These are phyloP conservation scores for Mastigamoeba balamuthi DNA, from an alignment of 78 protist genomes.

Conservation along the genomic window DNA sequence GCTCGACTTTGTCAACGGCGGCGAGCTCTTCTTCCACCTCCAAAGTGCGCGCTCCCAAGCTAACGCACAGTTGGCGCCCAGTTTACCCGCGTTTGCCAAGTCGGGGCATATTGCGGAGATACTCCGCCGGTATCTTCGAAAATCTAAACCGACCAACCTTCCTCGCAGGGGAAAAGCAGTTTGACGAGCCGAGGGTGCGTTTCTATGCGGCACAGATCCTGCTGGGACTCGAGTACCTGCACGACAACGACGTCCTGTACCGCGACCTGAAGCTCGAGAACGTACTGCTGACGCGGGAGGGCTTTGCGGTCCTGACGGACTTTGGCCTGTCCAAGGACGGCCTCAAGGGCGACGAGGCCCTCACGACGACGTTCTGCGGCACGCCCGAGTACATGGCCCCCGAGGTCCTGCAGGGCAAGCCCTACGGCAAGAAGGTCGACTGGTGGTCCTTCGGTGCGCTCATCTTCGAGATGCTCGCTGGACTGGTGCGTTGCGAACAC, in stretches of 20 bases:
- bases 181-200: constrained; percentile 39
- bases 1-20: constrained; percentile 82
- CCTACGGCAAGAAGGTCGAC: constrained; percentile 61
- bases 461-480: constrained; percentile 56
- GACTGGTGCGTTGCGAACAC: background rate
- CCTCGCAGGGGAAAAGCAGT: constrained; percentile 38
- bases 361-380: constrained; percentile 95
- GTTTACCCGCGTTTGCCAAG: no score
- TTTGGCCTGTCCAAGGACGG: constrained; percentile 91
- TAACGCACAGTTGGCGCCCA: no score
- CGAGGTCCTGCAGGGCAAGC: background rate
- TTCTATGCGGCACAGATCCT: constrained; percentile 80
- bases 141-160: no score
- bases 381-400: constrained; percentile 80
- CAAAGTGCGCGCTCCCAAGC: no score
- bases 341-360: constrained; percentile 32
- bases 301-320: constrained; percentile 86
- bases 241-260: constrained; percentile 50
- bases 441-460: constrained; percentile 75
- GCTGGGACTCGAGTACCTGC: constrained; percentile 75
- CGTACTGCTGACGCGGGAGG: constrained; percentile 63
- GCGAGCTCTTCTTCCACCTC: constrained; percentile 77
- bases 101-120: no score
- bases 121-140: no score
- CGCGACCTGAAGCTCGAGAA: constrained; percentile 81